These are phyloP conservation scores for Penicillium salamii DNA, from an alignment of 495 filamentous ascomycete species.

Conservation along the genomic window DNA sequence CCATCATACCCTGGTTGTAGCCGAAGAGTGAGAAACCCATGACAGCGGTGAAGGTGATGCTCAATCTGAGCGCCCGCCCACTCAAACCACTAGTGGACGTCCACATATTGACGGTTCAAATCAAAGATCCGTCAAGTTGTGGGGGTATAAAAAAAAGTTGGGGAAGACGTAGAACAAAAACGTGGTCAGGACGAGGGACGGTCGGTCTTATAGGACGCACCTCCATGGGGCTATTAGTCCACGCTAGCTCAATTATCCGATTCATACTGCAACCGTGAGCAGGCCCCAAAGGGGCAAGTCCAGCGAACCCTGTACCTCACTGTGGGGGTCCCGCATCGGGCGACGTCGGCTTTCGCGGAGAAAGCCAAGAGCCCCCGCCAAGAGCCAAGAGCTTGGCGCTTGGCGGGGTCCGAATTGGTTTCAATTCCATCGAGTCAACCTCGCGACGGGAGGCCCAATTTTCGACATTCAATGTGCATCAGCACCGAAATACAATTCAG, in stretches of 20 bases:
- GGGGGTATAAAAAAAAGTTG: not conserved
- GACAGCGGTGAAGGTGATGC: constrained; percentile 24
- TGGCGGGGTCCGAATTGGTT: constrained; percentile 10
- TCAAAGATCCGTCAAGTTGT: constrained; percentile 9
- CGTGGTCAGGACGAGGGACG: not conserved
- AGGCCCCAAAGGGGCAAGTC: constrained; percentile 11
- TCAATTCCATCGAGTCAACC: no score
- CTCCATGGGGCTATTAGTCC: constrained; percentile 7
- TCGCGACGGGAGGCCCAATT: not conserved
- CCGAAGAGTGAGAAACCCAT: constrained; percentile 26
- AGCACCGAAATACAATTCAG: no score
- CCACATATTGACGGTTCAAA: constrained; percentile 24
- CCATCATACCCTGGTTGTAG: constrained; percentile 28
- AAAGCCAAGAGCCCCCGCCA: no score
- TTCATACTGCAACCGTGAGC: constrained; percentile 1
- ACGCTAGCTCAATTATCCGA: constrained; percentile 1
- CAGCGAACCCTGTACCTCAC: constrained; percentile 10
- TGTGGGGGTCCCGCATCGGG: no score
- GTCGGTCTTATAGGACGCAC: constrained; percentile 13
- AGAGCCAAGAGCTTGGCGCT: no score
- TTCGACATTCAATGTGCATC: not conserved
- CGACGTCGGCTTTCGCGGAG: no score
- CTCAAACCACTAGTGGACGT: constrained; percentile 17
- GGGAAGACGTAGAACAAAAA: not conserved
- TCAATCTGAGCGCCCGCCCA: constrained; percentile 18